Base-by-base conservation (phyloP, 2,329 filamentous ascomycete species). In the Parascedosporium putredinis region DNA sequence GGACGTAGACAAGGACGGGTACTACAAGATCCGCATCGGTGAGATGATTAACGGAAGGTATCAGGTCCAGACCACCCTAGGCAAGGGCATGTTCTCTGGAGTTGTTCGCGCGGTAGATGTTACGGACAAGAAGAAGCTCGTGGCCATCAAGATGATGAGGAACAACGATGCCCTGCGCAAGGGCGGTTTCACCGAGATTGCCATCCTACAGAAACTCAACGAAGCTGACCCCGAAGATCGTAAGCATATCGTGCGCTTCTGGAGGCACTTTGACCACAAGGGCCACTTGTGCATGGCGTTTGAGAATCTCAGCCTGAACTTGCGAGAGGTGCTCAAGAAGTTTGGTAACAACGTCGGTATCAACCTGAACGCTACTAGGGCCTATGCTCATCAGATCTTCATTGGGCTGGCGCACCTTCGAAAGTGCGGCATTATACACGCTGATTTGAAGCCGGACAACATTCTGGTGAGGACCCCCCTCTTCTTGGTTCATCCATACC, bases 391-490 rank as follows among this genome's bases (percentile, higher is more conserved):
- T 60, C 93, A 98, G 67, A 95, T 95, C 64, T 96, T 98, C 64
- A 75, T 94, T 24, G 88, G 88, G 2, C 70, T 98, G 48, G 84
- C 83, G 58, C 83, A 96, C 59, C 79, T 98, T 71, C 85, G 88
- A 58, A 91, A 88, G 62, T 94, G 87, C 70, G 89, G 89, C 65
- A 88, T 98, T 62, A 79, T 98, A 48, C 93, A 98, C 64, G 90
- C 91, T 12, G 93, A 98, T 73, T 67, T 98, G 58, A 98, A 98
- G 67, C 93, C 93, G 7, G 93, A 98, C 77, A 98, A 98, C 59
- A 91, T 98, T 51, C 71, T 98, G 59, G 89, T 84, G 64, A 58
- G 73, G 54, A 44, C 24, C 14, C 31, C n/a, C 45, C 27, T 36
- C 40, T 24, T 33, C 16, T 10, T n/a, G 16, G 18, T 29, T 22